Base-by-base conservation (phyloP, 2,329 filamentous ascomycete genomes). In the Fusarium verrucosum region DNA sequence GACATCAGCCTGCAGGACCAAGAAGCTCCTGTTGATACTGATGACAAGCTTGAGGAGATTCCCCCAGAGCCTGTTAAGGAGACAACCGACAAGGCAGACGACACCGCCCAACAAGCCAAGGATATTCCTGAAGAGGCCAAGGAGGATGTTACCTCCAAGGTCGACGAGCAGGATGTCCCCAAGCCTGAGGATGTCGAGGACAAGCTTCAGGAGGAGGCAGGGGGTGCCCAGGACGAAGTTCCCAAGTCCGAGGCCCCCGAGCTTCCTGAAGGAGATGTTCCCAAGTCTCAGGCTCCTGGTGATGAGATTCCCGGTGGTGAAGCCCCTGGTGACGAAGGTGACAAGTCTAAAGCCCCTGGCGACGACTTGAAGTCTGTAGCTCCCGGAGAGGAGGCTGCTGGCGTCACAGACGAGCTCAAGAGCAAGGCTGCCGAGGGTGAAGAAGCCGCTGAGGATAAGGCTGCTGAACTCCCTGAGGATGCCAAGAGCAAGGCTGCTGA, bases 331-430 rank as follows among this genome's bases (percentile, higher is more conserved):
- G 59, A 64, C 4, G 62, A 58, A 1, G 55, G 37, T n/a, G 56
- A 49, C 19, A 60, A 68, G 51, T 68, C 59, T 8, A 67, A 69
- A 50, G 32, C 65, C 19, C 25, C 59, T 23, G 63, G 62, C 14
- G 62, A 69, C 10, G 54, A 56, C 22, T 25, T 67, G 76, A 87
- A 87, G 73, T 73, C 79, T 10, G 84, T 85, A 71, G 67, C 61
- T 33, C 66, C 63, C 0, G 66, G 62, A 8, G 61, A 66, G 41
- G 73, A 78, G 3, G 72, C 43, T 17, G 32, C 55, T 17, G 59
- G 47, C 4, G 36, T 57, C 10, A 36, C 54, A 0, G 52, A 65
- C 3, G 58, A 65, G 4, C 38, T 14, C 11, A 20, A 56, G n/a
- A 56, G 50, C 36, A 63, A 65, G 50, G 17, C 13, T 2, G 41